Conservation (phyloP, 495 filamentous ascomycete genomes). For the Geopyxis carbonaria region DNA sequence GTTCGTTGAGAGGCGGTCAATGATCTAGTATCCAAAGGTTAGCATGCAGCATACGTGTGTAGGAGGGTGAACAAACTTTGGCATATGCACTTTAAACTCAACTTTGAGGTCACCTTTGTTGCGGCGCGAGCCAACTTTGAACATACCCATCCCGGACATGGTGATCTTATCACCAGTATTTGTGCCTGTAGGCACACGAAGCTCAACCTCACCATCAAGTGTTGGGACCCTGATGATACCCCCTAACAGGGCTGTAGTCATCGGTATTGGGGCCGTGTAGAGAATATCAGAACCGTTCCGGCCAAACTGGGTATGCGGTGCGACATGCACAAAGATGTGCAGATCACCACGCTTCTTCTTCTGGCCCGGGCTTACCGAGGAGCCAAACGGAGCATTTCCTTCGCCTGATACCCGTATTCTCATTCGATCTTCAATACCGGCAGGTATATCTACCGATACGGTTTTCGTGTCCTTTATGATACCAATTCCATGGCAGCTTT, state of each 20-base stretch:
- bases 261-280: conserved; percentile 75
- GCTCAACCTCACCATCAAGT: conserved; percentile 70
- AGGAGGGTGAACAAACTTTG: conserved; percentile 42
- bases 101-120: conserved; percentile 57
- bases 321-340: conserved; percentile 68
- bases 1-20: conserved; percentile 75
- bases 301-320: conserved; percentile 69
- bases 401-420: conserved; percentile 60
- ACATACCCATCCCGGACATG: conserved; percentile 79
- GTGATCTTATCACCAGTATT: conserved; percentile 84
- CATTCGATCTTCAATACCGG: conserved; percentile 93
- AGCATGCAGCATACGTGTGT: background rate
- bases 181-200: conserved; percentile 77
- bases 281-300: conserved; percentile 74
- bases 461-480: conserved; percentile 61
- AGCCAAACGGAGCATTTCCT: conserved; percentile 59
- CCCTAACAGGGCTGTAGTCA: conserved; percentile 83
- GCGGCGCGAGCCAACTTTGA: conserved; percentile 42
- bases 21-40: conserved; percentile 8
- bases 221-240: conserved; percentile 82
- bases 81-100: conserved; percentile 89
- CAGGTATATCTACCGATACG: conserved; percentile 74
- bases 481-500: conserved; percentile 59
- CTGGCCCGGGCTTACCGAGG: conserved; percentile 26
- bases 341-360: conserved; percentile 61